Evolutionary conservation across 345 rosid species (phyloP), one percentile per base, ranked within the genome.

Genomic region (Acer saccharum): DNA sequence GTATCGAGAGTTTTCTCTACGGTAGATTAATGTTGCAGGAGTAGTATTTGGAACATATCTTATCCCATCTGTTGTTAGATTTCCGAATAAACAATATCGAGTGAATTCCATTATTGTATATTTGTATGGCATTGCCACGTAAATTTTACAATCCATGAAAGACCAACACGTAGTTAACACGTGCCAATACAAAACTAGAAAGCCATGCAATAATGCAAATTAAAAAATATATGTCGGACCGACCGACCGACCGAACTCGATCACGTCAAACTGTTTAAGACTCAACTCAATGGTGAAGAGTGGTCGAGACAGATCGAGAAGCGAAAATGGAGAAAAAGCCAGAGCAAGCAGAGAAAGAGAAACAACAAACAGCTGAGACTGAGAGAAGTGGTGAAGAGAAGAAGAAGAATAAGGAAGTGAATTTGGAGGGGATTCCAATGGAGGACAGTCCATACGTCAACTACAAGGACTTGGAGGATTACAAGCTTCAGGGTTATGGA

Each of bases 401-500:
- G 73, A 35, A 46, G 29, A 57, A 35, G 39, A 35, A 35, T 4
- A 35, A 35, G 39, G 39, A 4, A 35, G 6, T 35, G 39, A 35
- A 54, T 60, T 16, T 76, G 43, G 76, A 76, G 54, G 87, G 81
- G 8, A 61, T 83, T 41, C 84, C 88, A 20, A 0, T 81, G 55
- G 69, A 87, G 83, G 76, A 66, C 35, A 83, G 88, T 65, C 89
- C 90, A 3, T 84, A 83, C 66, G n/a, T 76, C 18, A 77, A 86
- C 25, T 80, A 81, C 78, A 35, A 69, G 10, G 86, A 83, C 70
- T 13, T 87, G 78, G 92, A 89, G 75, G 90, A 87, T 41, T 86
- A 89, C 83, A 86, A 89, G 79, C 85, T 52, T 18, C 65, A 50
- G 78, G 93, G 79, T 1, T 93, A 91, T 74, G 92, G 93, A 76